Percentiles rank a stretch among this genome's conserved stretches.
These are phyloP conservation scores for Aspergillus cristatus DNA, from an alignment of 495 filamentous ascomycete genomes.

Conservation along the genomic window DNA sequence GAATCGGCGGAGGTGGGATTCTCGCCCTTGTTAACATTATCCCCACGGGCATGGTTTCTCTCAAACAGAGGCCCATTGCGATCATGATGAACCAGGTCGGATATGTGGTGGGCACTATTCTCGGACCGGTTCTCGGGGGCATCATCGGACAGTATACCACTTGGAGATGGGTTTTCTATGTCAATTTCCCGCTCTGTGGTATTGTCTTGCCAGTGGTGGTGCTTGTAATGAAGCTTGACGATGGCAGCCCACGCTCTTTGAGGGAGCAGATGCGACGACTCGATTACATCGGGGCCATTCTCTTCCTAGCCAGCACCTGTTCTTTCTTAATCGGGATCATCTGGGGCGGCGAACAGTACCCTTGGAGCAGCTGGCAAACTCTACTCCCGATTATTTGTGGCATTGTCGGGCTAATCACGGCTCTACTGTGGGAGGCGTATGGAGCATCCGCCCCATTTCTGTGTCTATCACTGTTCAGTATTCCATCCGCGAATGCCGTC, in stretches of 20 bases:
- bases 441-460: conserved; percentile 41
- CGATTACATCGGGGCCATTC: conserved; percentile 32
- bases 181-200: conserved; percentile 31
- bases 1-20: conserved; percentile 23
- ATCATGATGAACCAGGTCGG: conserved; percentile 11
- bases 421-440: conserved; percentile 30
- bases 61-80: conserved; percentile 21
- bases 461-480: conserved; percentile 33
- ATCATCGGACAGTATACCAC: conserved; percentile 45
- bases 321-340: conserved; percentile 46
- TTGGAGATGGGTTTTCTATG: conserved; percentile 49
- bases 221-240: conserved; percentile 14
- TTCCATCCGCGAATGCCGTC: conserved; percentile 9
- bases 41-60: conserved; percentile 22
- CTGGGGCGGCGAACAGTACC: conserved; percentile 47
- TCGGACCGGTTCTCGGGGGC: conserved; percentile 39
- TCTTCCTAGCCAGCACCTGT: conserved; percentile 39
- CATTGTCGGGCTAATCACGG: conserved; percentile 10
- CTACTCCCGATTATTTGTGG: conserved; percentile 41
- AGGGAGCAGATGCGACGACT: conserved; percentile 13
- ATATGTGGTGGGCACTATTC: conserved; percentile 27
- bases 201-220: conserved; percentile 16
- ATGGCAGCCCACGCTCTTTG: conserved; percentile 9
- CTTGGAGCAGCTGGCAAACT: conserved; percentile 36
- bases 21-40: conserved; percentile 12